Conservation (phyloP, 2,329 filamentous ascomycete species). For the Thelonectria blattea region DNA sequence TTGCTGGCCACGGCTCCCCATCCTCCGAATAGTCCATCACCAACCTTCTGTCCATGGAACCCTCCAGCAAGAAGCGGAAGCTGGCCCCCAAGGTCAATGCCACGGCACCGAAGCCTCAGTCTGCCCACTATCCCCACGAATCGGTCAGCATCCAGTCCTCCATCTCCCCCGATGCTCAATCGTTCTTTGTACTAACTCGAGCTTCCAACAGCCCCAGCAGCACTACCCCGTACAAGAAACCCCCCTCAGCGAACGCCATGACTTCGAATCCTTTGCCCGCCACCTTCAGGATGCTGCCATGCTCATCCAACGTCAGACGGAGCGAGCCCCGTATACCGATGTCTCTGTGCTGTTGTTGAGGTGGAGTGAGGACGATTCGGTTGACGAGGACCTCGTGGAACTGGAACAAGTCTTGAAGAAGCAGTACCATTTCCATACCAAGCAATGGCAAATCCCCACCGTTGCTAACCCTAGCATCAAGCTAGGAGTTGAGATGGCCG, state of each 20-base stretch:
- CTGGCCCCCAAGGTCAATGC: slow-evolving; percentile 51
- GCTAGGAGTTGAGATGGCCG: slow-evolving; percentile 64
- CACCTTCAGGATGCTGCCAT: slow-evolving; percentile 73
- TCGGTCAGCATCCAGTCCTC: slow-evolving; percentile 41
- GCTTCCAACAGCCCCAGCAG: slow-evolving; percentile 38
- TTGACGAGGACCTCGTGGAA: slow-evolving; percentile 59
- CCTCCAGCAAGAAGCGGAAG: slow-evolving; percentile 51
- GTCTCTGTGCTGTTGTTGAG: slow-evolving; percentile 66
- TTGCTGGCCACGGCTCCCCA: slow-evolving; percentile 29
- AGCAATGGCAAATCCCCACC: slow-evolving; percentile 66
- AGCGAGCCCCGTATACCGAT: slow-evolving; percentile 61
- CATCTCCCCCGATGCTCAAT: slow-evolving; percentile 19
- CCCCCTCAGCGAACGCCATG: slow-evolving; percentile 56
- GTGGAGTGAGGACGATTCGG: slow-evolving; percentile 65
- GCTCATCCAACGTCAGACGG: slow-evolving; percentile 68
- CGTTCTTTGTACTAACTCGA: slow-evolving; percentile 30
- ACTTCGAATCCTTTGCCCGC: slow-evolving; percentile 70
- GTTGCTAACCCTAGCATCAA: slow-evolving; percentile 65
- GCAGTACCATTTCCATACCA: slow-evolving; percentile 65
- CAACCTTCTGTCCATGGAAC: slow-evolving; percentile 46
- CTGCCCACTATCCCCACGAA: slow-evolving; percentile 43
- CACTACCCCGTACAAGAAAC: slow-evolving; percentile 49
- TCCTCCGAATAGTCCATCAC: slow-evolving; percentile 23
- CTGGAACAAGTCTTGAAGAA: slow-evolving; percentile 65
- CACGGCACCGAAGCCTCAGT: slow-evolving; percentile 40